Conservation (phyloP, 371 early-diverging fungal genomes). For the Smittium mucronatum region DNA sequence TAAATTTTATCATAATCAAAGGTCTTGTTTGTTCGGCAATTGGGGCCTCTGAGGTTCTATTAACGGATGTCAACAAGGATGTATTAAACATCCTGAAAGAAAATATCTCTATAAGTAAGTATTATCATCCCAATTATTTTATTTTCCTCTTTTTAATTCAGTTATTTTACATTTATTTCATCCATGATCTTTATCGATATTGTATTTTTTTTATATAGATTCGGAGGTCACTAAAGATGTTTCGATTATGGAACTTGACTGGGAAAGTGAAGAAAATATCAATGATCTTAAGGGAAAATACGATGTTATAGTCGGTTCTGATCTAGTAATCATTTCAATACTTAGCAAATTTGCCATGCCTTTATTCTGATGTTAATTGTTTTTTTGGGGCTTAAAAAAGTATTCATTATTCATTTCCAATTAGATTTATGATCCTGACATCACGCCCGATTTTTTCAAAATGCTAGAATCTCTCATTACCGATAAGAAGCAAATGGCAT, state of each 20-base stretch:
- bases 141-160: no score
- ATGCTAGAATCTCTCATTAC: background rate
- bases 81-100: constrained; percentile 3
- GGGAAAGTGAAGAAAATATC: background rate
- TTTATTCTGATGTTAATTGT: background rate
- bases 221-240: background rate
- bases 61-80: constrained; percentile 10
- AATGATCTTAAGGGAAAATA: constrained; percentile 1
- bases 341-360: background rate
- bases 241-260: constrained; percentile 3
- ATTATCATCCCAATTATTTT: no score
- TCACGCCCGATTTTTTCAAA: background rate
- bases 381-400: no score
- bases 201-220: no score
- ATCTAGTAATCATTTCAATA: background rate
- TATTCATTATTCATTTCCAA: no score
- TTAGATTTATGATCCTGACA: constrained; percentile 10
- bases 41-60: background rate
- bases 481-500: constrained; percentile 8
- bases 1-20: background rate
- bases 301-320: constrained; percentile 11
- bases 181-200: no score
- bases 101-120: constrained; percentile 4
- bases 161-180: no score
- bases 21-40: constrained; percentile 2